Percentiles rank a stretch among this genome's conserved stretches.
Conservation (phyloP, 2,329 filamentous ascomycete species). For the Talaromyces verruculosus region DNA sequence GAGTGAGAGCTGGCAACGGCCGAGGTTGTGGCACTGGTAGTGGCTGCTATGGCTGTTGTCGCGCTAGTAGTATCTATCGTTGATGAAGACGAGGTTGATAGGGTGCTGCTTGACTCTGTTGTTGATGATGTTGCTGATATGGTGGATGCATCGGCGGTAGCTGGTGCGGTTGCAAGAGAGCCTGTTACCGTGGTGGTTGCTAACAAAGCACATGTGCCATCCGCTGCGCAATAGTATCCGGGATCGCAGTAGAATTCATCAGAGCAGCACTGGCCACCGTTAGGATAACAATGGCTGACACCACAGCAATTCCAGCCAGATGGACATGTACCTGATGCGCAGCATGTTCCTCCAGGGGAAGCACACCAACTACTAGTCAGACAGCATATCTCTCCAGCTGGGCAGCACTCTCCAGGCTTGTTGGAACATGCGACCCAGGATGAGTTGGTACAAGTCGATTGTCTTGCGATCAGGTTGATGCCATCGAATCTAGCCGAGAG, state of each 20-base stretch:
- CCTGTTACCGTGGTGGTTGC: neutral
- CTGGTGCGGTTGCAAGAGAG: neutral
- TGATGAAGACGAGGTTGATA: neutral
- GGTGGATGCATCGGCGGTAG: neutral
- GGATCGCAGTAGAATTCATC: constrained; percentile 6
- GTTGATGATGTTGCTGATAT: constrained; percentile 3
- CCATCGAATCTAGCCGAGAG: neutral
- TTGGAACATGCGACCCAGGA: neutral
- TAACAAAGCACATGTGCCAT: constrained; percentile 1
- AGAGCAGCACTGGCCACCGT: constrained; percentile 1
- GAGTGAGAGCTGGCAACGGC: neutral
- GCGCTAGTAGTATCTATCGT: neutral
- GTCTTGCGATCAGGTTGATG: constrained; percentile 3
- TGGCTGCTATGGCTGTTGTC: neutral
- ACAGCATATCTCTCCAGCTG: constrained; percentile 1
- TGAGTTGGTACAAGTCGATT: constrained; percentile 3
- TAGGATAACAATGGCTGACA: constrained; percentile 10
- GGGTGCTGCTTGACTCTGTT: neutral
- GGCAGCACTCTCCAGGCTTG: constrained; percentile 1
- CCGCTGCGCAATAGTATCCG: constrained; percentile 5
- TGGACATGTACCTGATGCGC: constrained; percentile 6
- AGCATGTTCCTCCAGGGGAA: neutral
- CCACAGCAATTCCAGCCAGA: constrained; percentile 5
- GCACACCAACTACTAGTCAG: constrained; percentile 10
- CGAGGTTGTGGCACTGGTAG: neutral